Evolutionary conservation across 1,284 basidiomycete species (phyloP), one percentile per base, ranked within the genome.

Genomic region (Moesziomyces globuligerus): DNA sequence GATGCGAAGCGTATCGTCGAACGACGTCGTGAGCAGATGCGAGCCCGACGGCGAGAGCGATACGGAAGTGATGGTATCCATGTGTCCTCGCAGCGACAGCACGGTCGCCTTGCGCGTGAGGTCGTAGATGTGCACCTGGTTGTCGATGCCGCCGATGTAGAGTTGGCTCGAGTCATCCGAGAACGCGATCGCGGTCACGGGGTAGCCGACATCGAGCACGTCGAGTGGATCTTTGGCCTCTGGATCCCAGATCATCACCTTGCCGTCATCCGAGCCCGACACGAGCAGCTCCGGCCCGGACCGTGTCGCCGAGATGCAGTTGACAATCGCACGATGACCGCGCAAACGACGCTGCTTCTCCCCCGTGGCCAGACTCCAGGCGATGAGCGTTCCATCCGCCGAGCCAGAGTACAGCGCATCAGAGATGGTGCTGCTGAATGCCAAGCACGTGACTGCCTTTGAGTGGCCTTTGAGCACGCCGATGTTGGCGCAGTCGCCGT

Each of bases 71-170:
- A 81, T 68, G 13, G 78, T 79, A 26, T 81, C 72, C 28, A 72
- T 65, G 36, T 82, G 77, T 0, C 74, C 76, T 4, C 65, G 62
- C 0, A 82, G 56, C 17, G 74, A 65, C 40, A 73, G 78, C 7
- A 69, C 54, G 45, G 72, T 74, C 15, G 61, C 21, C 48, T 76
- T 76, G 17, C 72, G 68, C 8, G 70, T 48, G 7, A 81, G 48
- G 37, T 81, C 79, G 59, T 78, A 79, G 18, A 75, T 61, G 48
- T 81, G 81, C 34, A 83, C 70, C 39, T 79, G 76, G 43, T 83
- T 83, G 64, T 83, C 81, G 24, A 83, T 55, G 23, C 81, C 79
- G 3, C 75, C 81, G 9, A 83, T 73, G 48, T 72, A 82, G 38
- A 83, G 47, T 58, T 81, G 77, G 38, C 72, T 72, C 3, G 75